Evolutionary conservation across 2,329 filamentous ascomycete genomes (phyloP).

Genomic region (Immersiporthe knoxdaviesiana): DNA sequence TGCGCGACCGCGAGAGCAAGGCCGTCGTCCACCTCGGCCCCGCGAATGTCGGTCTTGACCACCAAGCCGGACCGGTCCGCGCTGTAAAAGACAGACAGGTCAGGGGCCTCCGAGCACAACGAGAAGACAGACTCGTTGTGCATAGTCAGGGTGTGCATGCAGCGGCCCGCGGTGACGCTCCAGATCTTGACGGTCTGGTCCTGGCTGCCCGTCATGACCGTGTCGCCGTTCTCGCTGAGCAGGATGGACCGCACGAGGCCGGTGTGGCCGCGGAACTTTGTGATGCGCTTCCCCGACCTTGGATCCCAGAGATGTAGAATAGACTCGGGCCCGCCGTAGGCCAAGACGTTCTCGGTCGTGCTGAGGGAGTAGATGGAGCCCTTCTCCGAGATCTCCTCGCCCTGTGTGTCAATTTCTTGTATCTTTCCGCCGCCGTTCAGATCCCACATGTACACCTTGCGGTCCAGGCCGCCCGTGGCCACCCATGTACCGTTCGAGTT

Average conservation of each 20-base stretch:
- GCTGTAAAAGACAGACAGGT: conserved; percentile 90
- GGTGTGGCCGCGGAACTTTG: conserved; percentile 95
- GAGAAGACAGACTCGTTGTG: conserved; percentile 99
- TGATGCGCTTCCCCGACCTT: conserved; percentile 84
- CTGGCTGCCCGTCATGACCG: conserved; percentile 89
- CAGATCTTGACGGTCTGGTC: conserved; percentile 98
- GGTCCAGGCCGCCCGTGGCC: conserved; percentile 89
- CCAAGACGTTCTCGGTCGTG: conserved; percentile 78
- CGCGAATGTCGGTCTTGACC: conserved; percentile 92
- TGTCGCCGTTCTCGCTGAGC: conserved; percentile 85
- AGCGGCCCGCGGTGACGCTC: conserved; percentile 92
- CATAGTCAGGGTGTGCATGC: conserved; percentile 98
- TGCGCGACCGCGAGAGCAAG: conserved; percentile 88
- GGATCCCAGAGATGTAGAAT: conserved; percentile 92
- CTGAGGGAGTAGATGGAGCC: conserved; percentile 93
- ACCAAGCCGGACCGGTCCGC: conserved; percentile 89
- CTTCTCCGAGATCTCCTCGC: conserved; percentile 84
- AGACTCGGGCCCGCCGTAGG: conserved; percentile 91
- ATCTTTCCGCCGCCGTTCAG: conserved; percentile 84
- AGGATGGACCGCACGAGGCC: conserved; percentile 92
- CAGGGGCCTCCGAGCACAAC: conserved; percentile 84
- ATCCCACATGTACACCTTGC: conserved; percentile 93
- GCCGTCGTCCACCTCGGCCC: conserved; percentile 81
- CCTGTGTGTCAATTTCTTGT: conserved; percentile 81
- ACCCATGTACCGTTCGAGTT: conserved; percentile 72